Percentiles rank a stretch among this genome's conserved stretches.
These are phyloP conservation scores for Cryptosporidium andersoni DNA, from an alignment of 169 alveolate species.

Conservation along the genomic window DNA sequence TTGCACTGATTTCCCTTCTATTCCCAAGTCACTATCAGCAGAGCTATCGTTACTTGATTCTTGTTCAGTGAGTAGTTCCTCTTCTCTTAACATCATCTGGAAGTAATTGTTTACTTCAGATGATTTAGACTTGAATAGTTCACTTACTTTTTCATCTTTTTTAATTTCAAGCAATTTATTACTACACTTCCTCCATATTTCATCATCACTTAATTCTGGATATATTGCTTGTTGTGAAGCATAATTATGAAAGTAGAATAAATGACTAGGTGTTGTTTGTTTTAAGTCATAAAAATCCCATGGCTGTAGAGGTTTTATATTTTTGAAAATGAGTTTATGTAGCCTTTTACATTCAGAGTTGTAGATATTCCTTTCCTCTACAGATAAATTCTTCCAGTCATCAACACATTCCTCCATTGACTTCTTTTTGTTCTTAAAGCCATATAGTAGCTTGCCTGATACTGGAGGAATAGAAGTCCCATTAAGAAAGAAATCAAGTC, in stretches of 20 bases:
- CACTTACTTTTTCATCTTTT: background rate
- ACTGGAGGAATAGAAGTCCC: constrained; percentile 36
- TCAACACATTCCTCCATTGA: constrained; percentile 39
- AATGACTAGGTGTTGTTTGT: constrained; percentile 1
- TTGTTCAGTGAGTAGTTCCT: too few species aligned
- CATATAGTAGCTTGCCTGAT: constrained; percentile 40
- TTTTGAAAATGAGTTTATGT: background rate
- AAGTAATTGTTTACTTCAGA: background rate
- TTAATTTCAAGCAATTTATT: constrained; percentile 6
- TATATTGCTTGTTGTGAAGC: constrained; percentile 13
- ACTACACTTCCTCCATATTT: constrained; percentile 17
- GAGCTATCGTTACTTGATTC: too few species aligned
- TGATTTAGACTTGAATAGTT: background rate
- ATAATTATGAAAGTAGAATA: constrained; percentile 40
- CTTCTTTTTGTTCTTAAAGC: constrained; percentile 1
- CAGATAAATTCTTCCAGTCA: constrained; percentile 13
- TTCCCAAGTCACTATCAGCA: too few species aligned
- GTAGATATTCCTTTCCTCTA: constrained; percentile 2
- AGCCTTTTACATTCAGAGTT: constrained; percentile 1
- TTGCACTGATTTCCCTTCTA: too few species aligned
- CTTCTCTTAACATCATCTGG: too few species aligned
- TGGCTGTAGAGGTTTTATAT: constrained; percentile 12
- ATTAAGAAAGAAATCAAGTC: constrained; percentile 19
- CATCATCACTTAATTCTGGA: constrained; percentile 37
- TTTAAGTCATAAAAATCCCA: background rate